Percentiles rank a stretch among this genome's conserved stretches.
Evolutionary conservation across 176 grass and related monocot genomes (phyloP).

Genomic region (Pontederia crassipes): DNA sequence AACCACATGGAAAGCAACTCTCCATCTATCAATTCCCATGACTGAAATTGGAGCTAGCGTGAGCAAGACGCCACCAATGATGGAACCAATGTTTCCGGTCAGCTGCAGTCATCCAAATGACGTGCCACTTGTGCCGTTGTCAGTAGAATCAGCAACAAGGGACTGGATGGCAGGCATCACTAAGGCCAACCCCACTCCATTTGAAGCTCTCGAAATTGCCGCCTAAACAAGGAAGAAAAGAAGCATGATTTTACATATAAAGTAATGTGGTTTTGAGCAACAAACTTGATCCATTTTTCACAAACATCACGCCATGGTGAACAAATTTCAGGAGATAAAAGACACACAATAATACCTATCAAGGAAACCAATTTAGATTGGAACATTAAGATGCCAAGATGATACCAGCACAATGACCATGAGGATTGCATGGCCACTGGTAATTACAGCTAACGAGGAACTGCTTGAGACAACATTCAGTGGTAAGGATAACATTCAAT

Average conservation of each 20-base stretch:
- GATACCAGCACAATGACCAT: too few species aligned
- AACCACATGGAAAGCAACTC: constrained; percentile 59
- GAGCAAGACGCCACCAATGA: constrained; percentile 55
- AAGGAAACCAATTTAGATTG: too few species aligned
- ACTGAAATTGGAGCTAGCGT: constrained; percentile 52
- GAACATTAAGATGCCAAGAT: too few species aligned
- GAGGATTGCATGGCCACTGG: too few species aligned
- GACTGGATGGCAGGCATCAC: constrained; percentile 73
- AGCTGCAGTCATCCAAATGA: constrained; percentile 86
- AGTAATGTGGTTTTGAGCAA: too few species aligned
- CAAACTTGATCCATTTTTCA: too few species aligned
- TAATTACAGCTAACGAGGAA: too few species aligned
- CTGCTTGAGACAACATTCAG: too few species aligned
- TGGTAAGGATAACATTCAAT: too few species aligned
- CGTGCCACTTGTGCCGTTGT: constrained; percentile 50
- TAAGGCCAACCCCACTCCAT: constrained; percentile 66
- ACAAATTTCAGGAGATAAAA: too few species aligned
- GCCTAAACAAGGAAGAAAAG: constrained; percentile 24
- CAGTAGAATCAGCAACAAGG: constrained; percentile 66
- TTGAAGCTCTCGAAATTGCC: constrained; percentile 61
- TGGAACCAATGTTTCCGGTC: constrained; percentile 64
- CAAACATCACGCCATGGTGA: too few species aligned
- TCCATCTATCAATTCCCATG: constrained; percentile 58
- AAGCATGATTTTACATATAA: neutral
- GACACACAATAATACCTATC: too few species aligned